phyloP scores from a whole-genome alignment of 2,329 filamentous ascomycete species.

The Thyridium curvatum region DNA sequence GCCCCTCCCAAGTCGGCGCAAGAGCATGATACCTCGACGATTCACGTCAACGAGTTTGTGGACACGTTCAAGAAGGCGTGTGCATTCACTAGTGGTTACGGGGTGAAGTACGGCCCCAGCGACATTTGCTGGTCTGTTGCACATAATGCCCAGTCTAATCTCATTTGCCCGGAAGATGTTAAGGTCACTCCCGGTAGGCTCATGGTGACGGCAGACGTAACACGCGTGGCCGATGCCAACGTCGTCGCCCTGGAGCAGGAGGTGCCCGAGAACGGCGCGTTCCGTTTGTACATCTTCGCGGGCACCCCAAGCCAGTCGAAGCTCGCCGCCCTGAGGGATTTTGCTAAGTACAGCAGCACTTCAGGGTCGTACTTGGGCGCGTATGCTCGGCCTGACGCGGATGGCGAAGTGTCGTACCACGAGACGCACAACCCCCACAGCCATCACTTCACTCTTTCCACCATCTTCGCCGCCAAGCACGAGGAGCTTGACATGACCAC shows the following conservation, averaged over 20 bases:
- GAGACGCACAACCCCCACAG: constrained; percentile 83
- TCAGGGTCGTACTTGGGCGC: no score
- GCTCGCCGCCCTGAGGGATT: constrained; percentile 63
- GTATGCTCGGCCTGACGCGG: constrained; percentile 51
- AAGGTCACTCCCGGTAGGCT: no score
- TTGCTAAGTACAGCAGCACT: no score
- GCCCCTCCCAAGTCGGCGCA: constrained; percentile 16
- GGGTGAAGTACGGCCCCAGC: constrained; percentile 79
- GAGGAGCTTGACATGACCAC: no score
- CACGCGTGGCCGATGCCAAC: constrained; percentile 82
- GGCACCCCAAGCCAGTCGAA: constrained; percentile 50
- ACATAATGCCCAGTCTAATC: constrained; percentile 67
- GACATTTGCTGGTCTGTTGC: constrained; percentile 73
- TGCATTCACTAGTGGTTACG: constrained; percentile 89
- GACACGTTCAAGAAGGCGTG: constrained; percentile 86
- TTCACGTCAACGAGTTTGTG: constrained; percentile 77
- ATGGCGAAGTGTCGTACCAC: constrained; percentile 58
- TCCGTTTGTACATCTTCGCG: constrained; percentile 84
- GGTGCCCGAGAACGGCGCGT: constrained; percentile 80
- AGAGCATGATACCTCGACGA: no score
- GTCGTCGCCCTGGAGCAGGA: constrained; percentile 87
- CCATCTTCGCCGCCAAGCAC: constrained; percentile 65
- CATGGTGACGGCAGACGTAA: constrained; percentile 80
- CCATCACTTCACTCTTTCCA: constrained; percentile 71
- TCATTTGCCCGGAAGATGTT: constrained; percentile 65